phyloP scores from a whole-genome alignment of 2,329 filamentous ascomycete genomes.

The Colletotrichum sp. region DNA sequence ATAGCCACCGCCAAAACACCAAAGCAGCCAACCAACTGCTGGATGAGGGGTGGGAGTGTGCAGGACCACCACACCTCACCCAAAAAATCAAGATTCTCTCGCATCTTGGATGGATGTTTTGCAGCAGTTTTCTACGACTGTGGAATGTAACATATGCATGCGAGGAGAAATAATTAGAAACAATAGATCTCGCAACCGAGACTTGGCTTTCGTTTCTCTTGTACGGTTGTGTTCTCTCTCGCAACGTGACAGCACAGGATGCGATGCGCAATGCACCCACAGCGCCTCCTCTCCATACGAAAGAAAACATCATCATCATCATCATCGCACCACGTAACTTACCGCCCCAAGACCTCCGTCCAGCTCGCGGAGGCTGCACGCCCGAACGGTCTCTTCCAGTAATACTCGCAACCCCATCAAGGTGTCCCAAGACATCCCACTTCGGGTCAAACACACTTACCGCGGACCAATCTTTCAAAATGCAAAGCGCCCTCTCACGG shows the following conservation, averaged over 20 bases:
- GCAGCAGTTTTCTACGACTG: background rate
- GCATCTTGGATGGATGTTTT: background rate
- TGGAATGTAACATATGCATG: background rate
- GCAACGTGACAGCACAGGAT: background rate
- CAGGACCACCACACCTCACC: background rate
- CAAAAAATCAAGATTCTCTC: background rate
- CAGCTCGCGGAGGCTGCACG: background rate
- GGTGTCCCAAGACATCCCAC: background rate
- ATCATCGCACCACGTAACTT: background rate
- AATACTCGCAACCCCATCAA: background rate
- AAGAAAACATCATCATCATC: background rate
- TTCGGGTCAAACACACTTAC: background rate
- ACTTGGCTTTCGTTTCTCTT: background rate
- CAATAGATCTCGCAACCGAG: background rate
- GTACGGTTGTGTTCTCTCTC: background rate
- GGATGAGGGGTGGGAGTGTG: background rate
- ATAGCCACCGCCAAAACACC: background rate
- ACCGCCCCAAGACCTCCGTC: background rate
- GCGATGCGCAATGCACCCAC: background rate
- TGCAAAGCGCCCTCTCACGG: background rate
- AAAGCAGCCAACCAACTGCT: background rate
- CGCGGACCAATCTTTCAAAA: background rate
- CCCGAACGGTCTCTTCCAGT: background rate
- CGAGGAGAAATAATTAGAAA: background rate
- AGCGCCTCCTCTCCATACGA: background rate